A percentile compares a stretch with the other conserved stretches of the same genome.
Evolutionary conservation across 2,329 filamentous ascomycete genomes (phyloP).

Genomic region (Penicillium sp.): DNA sequence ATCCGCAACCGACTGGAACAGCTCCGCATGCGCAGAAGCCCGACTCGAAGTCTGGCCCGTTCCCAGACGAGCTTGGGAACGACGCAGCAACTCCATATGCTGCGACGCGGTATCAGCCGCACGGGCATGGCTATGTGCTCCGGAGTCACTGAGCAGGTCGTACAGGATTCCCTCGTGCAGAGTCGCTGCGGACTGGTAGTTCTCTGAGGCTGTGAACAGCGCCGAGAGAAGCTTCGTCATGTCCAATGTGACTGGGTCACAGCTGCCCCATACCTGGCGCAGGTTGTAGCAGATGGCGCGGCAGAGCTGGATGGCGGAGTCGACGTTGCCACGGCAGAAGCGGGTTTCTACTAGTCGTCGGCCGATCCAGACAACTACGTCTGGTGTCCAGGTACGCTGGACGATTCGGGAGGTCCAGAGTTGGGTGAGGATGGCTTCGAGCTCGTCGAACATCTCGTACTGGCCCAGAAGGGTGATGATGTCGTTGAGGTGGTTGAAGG

Average conservation of each 20-base stretch:
- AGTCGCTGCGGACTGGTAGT: slow-evolving; percentile 32
- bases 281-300: slow-evolving; percentile 59
- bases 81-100: slow-evolving; percentile 34
- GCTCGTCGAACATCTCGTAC: slow-evolving; percentile 39
- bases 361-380: slow-evolving; percentile 53
- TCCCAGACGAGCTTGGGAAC: slow-evolving; percentile 29
- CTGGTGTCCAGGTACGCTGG: slow-evolving; percentile 47
- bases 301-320: slow-evolving; percentile 48
- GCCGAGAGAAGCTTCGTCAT: slow-evolving; percentile 52
- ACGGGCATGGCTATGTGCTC: slow-evolving; percentile 20
- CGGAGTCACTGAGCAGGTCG: slow-evolving; percentile 31
- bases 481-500: slow-evolving; percentile 39
- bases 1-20: slow-evolving; percentile 29
- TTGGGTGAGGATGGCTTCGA: slow-evolving; percentile 44
- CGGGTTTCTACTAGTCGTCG: slow-evolving; percentile 54
- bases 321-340: slow-evolving; percentile 50
- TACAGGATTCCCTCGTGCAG: slow-evolving; percentile 35
- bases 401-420: slow-evolving; percentile 51
- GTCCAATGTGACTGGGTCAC: slow-evolving; percentile 50
- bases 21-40: slow-evolving; percentile 25
- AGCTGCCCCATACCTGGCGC: slow-evolving; percentile 53
- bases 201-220: slow-evolving; percentile 47
- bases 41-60: slow-evolving; percentile 13
- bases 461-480: slow-evolving; percentile 40
- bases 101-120: slow-evolving; percentile 29